These are phyloP conservation scores for Castanospermum australe DNA, from an alignment of 306 rosid species.

Conservation along the genomic window DNA sequence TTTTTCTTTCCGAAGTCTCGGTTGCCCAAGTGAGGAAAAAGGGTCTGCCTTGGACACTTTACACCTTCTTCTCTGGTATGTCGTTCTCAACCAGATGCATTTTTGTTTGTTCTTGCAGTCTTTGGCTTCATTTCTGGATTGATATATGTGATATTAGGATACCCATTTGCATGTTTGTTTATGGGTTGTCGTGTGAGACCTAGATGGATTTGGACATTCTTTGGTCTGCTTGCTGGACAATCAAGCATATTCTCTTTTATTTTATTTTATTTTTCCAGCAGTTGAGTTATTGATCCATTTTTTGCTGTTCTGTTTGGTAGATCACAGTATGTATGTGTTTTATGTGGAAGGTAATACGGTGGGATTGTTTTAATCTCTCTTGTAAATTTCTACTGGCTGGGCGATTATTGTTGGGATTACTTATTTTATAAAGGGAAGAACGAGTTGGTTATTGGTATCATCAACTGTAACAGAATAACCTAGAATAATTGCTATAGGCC, in stretches of 20 bases:
- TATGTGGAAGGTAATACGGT: background rate
- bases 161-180: slow-evolving; percentile 17
- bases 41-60: slow-evolving; percentile 29
- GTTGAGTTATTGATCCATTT: background rate
- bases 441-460: background rate
- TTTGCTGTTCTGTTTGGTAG: background rate
- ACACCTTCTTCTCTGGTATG: slow-evolving; percentile 45
- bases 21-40: slow-evolving; percentile 28
- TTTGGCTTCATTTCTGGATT: background rate
- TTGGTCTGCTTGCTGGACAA: background rate
- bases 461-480: background rate
- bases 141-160: background rate
- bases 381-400: background rate
- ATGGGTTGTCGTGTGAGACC: background rate
- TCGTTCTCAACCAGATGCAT: slow-evolving; percentile 24
- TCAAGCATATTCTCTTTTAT: background rate
- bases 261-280: background rate
- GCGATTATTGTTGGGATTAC: background rate
- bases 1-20: slow-evolving; percentile 32
- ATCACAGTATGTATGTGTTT: background rate
- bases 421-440: background rate
- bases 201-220: background rate
- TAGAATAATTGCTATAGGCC: background rate
- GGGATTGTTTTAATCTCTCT: background rate
- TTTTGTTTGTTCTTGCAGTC: background rate